Conservation (phyloP, 495 filamentous ascomycete genomes). For the Pyrenopolyporus hunteri region DNA sequence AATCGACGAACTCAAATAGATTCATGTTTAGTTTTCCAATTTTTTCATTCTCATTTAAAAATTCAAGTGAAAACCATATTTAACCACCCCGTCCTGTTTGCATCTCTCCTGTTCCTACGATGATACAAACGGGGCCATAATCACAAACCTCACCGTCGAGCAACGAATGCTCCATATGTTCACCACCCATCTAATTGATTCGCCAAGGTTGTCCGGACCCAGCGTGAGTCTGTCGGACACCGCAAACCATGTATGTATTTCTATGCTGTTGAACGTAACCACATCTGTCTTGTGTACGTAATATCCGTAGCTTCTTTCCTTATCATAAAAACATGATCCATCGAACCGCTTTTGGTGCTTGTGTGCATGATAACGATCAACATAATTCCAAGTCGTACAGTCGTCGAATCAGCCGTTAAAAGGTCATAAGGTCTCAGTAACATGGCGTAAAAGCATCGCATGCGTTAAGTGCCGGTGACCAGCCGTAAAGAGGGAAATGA, state of each 20-base stretch:
- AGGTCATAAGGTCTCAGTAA: conserved; percentile 45
- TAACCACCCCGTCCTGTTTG: conserved; percentile 21
- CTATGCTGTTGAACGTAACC: conserved; percentile 42
- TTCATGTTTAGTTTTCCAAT: neutral
- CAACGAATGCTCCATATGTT: conserved; percentile 17
- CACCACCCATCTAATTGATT: conserved; percentile 35
- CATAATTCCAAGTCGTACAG: conserved; percentile 43
- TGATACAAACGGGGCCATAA: conserved; percentile 28
- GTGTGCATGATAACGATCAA: conserved; percentile 40
- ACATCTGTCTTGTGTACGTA: conserved; percentile 29
- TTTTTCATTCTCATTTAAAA: neutral
- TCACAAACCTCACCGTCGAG: conserved; percentile 11
- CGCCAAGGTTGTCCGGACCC: conserved; percentile 28
- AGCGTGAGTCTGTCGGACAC: conserved; percentile 16
- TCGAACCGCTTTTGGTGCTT: conserved; percentile 42
- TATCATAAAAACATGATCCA: conserved; percentile 43
- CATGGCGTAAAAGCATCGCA: conserved; percentile 43
- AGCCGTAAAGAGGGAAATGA: conserved; percentile 36
- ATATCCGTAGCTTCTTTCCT: conserved; percentile 40
- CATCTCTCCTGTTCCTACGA: conserved; percentile 30
- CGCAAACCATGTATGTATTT: conserved; percentile 31
- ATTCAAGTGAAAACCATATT: conserved; percentile 31
- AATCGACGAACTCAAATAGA: neutral
- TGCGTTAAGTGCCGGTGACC: conserved; percentile 42
- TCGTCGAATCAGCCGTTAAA: conserved; percentile 43